Evolutionary conservation across 2,329 filamentous ascomycete species (phyloP).

Genomic region (Rhinocladiella mackenziei): DNA sequence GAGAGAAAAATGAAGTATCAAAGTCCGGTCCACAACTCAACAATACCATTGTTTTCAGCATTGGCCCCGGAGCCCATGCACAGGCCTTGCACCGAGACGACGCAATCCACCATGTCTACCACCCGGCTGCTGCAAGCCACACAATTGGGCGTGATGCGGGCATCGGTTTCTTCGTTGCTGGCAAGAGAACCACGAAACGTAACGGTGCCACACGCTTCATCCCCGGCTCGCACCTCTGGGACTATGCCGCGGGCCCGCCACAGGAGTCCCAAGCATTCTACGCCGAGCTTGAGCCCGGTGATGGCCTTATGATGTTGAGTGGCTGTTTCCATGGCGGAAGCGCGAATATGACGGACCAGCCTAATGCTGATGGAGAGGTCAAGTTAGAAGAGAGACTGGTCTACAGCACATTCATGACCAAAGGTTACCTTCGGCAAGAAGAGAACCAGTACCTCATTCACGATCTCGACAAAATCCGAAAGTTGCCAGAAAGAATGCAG

Average conservation of each 20-base stretch:
- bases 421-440: slow-evolving; percentile 33
- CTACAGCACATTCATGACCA: slow-evolving; percentile 34
- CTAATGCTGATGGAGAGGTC: too few relatives aligned
- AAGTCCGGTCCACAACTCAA: slow-evolving; percentile 30
- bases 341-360: background rate
- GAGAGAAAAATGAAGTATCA: slow-evolving; percentile 21
- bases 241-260: slow-evolving; percentile 18
- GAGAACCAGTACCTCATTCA: background rate
- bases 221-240: slow-evolving; percentile 33
- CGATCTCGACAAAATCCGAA: background rate
- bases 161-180: slow-evolving; percentile 31
- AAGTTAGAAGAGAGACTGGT: slow-evolving; percentile 27
- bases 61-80: slow-evolving; percentile 33
- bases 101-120: slow-evolving; percentile 27
- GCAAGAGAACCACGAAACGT: slow-evolving; percentile 27
- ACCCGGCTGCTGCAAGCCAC: slow-evolving; percentile 16
- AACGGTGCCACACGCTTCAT: slow-evolving; percentile 36
- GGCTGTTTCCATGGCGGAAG: slow-evolving; percentile 33
- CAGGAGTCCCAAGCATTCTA: slow-evolving; percentile 18
- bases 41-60: slow-evolving; percentile 39
- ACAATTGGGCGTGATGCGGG: slow-evolving; percentile 29
- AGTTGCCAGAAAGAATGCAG: background rate
- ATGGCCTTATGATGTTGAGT: slow-evolving; percentile 36
- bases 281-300: slow-evolving; percentile 37
- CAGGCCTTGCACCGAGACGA: slow-evolving; percentile 36